These are phyloP conservation scores for Telopea speciosissima DNA, from an alignment of 177 flowering plant species.

Conservation along the genomic window DNA sequence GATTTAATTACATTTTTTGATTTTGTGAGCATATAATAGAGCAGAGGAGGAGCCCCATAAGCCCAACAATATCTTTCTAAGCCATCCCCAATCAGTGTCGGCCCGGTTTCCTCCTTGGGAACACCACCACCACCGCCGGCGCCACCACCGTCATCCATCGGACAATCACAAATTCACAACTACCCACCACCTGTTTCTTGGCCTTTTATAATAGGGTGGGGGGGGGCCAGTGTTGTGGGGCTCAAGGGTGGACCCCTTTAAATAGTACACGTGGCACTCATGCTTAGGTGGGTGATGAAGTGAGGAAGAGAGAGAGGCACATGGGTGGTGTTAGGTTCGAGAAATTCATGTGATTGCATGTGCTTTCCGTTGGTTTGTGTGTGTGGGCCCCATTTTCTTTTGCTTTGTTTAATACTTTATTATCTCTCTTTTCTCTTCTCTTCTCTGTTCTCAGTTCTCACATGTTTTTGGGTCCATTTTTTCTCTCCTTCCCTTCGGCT, in stretches of 20 bases:
- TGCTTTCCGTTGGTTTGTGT: conserved; percentile 12
- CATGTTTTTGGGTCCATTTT: too few relatives aligned
- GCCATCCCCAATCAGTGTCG: conserved; percentile 2
- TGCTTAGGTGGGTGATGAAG: neutral
- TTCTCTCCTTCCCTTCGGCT: too few relatives aligned
- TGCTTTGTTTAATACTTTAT: neutral
- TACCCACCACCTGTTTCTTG: neutral
- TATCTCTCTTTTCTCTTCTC: neutral
- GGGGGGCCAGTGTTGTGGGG: neutral
- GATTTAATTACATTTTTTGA: neutral
- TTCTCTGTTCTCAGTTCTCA: too few relatives aligned
- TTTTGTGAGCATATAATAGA: neutral
- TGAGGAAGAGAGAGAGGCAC: conserved; percentile 1
- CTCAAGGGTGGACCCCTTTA: conserved; percentile 1
- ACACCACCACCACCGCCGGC: conserved; percentile 2
- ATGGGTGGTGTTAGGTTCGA: conserved; percentile 13
- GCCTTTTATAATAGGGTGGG: neutral
- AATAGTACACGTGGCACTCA: conserved; percentile 3
- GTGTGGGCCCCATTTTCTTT: conserved; percentile 1
- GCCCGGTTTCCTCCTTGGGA: conserved; percentile 7
- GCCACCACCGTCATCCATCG: neutral
- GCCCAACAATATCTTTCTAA: conserved; percentile 12
- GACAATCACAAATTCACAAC: neutral
- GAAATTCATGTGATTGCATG: conserved; percentile 27
- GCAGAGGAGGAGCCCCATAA: conserved; percentile 11